phyloP scores from a whole-genome alignment of 2,329 filamentous ascomycete species.

The Torrubiella hemipterigena region DNA sequence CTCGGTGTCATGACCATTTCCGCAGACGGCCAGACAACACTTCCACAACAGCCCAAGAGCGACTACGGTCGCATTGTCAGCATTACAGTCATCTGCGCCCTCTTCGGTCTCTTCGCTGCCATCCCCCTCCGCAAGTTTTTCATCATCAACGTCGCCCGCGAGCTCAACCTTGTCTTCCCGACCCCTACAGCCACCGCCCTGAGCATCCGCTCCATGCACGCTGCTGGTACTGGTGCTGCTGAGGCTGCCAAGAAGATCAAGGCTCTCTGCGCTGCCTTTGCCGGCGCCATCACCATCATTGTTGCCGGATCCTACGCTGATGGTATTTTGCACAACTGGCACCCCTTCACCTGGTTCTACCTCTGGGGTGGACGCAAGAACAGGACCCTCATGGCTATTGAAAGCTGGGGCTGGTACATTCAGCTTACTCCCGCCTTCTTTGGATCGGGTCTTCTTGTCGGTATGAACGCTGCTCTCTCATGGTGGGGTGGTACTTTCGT shows the following conservation, averaged over 20 bases:
- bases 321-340: constrained; percentile 49
- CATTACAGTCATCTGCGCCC: constrained; percentile 48
- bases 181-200: constrained; percentile 47
- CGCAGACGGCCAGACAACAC: too few species aligned
- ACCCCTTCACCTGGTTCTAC: constrained; percentile 39
- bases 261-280: constrained; percentile 39
- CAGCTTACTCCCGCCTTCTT: constrained; percentile 51
- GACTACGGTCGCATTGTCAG: constrained; percentile 48
- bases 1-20: too few species aligned
- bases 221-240: constrained; percentile 34
- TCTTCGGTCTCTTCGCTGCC: constrained; percentile 53
- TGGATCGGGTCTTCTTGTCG: constrained; percentile 39
- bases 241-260: constrained; percentile 46
- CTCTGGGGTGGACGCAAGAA: constrained; percentile 41
- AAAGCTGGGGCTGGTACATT: constrained; percentile 51
- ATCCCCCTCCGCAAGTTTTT: constrained; percentile 56
- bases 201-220: constrained; percentile 52
- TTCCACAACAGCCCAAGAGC: constrained; percentile 34
- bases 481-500: constrained; percentile 43
- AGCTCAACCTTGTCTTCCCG: constrained; percentile 48
- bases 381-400: constrained; percentile 36
- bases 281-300: constrained; percentile 35
- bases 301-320: constrained; percentile 46
- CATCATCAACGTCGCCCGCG: constrained; percentile 51
- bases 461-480: constrained; percentile 42